Evolutionary conservation across 345 rosid species (phyloP).

Genomic region (Mercurialis annua): DNA sequence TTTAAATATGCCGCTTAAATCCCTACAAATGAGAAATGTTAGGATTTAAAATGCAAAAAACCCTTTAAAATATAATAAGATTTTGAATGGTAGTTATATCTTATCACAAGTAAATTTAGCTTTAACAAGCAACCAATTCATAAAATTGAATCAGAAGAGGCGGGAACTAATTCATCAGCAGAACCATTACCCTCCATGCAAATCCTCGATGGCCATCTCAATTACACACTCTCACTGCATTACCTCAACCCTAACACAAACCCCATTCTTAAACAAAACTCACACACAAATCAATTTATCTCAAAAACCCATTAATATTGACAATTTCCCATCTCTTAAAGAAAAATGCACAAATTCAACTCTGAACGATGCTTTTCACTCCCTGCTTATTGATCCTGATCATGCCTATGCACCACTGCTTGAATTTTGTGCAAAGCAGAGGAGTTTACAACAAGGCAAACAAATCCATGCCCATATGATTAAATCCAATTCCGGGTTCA

Average conservation of each 20-base stretch:
- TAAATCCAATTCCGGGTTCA: constrained; percentile 26
- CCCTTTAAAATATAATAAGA: no score
- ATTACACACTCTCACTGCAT: neutral
- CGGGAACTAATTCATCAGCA: neutral
- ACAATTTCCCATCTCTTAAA: constrained; percentile 22
- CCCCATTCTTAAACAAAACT: constrained; percentile 16
- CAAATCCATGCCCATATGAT: constrained; percentile 57
- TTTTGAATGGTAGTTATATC: no score
- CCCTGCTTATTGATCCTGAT: constrained; percentile 16
- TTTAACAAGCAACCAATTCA: no score
- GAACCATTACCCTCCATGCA: constrained; percentile 4
- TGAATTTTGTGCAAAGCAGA: constrained; percentile 46
- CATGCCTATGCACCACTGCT: constrained; percentile 43
- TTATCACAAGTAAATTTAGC: no score
- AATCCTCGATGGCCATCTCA: constrained; percentile 21
- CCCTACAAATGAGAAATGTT: no score
- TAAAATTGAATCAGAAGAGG: neutral
- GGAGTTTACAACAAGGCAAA: constrained; percentile 40
- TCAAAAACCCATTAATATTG: constrained; percentile 11
- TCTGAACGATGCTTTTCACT: constrained; percentile 42
- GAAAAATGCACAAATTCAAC: constrained; percentile 27
- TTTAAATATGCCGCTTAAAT: no score
- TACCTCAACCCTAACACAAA: constrained; percentile 14
- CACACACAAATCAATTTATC: constrained; percentile 9
- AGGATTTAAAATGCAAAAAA: no score